Evolutionary conservation across 2,329 filamentous ascomycete genomes (phyloP).

Genomic region (Exophiala spinifera): DNA sequence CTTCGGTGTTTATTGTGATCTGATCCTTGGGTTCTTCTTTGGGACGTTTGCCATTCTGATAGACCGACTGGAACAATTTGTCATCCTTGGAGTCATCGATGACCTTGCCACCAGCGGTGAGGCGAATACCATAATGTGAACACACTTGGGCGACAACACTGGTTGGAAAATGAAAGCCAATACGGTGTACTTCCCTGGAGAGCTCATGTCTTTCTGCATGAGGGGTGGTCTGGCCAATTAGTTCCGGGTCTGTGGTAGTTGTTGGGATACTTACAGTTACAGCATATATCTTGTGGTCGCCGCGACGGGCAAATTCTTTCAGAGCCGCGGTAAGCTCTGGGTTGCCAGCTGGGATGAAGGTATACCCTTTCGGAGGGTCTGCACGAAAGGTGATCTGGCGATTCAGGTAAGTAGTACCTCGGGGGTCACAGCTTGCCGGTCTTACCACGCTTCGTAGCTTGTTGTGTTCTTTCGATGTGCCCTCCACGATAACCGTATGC

Average conservation of each 20-base stretch:
- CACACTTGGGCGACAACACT: constrained; percentile 58
- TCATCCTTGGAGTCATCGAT: constrained; percentile 32
- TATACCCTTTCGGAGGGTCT: constrained; percentile 58
- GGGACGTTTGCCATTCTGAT: constrained; percentile 16
- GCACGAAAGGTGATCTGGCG: constrained; percentile 54
- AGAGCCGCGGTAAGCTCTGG: constrained; percentile 57
- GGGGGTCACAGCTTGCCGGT: constrained; percentile 12
- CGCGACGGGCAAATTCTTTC: constrained; percentile 58
- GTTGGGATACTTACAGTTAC: constrained; percentile 52
- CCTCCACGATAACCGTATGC: constrained; percentile 59
- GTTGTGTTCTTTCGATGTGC: constrained; percentile 58
- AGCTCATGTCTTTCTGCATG: constrained; percentile 51
- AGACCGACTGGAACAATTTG: constrained; percentile 25
- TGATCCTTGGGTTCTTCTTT: constrained; percentile 30
- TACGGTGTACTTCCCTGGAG: constrained; percentile 59
- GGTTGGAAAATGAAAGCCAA: constrained; percentile 62
- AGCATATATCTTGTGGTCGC: constrained; percentile 53
- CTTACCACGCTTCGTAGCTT: constrained; percentile 54
- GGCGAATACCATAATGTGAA: constrained; percentile 44
- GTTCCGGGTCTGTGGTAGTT: constrained; percentile 2
- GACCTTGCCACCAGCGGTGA: constrained; percentile 48
- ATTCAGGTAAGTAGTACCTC: constrained; percentile 16
- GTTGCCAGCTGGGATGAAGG: constrained; percentile 59
- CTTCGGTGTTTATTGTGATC: constrained; percentile 54
- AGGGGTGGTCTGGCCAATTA: constrained; percentile 44